Conservation (phyloP, 495 filamentous ascomycete species). For the Pseudotulostoma volvatum region DNA sequence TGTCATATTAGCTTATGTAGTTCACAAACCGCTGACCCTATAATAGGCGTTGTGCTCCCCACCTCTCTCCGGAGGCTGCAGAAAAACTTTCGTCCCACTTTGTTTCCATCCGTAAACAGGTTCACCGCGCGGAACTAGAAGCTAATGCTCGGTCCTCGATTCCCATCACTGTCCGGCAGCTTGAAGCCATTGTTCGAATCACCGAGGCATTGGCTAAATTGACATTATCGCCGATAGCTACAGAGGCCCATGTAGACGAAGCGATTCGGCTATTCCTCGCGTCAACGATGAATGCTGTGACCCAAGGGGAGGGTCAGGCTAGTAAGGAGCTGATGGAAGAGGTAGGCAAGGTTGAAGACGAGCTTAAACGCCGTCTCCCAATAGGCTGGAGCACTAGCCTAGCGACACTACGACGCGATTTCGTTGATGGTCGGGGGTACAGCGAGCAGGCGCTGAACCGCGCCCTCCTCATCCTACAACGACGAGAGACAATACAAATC, state of each 20-base stretch:
- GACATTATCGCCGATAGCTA: constrained; percentile 66
- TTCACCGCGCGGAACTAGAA: constrained; percentile 76
- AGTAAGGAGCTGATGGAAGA: constrained; percentile 84
- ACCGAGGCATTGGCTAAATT: constrained; percentile 92
- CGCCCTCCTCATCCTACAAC: constrained; percentile 70
- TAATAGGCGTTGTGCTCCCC: constrained; percentile 71
- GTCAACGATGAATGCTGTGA: constrained; percentile 94
- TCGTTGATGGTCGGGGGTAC: constrained; percentile 78
- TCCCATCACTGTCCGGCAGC: constrained; percentile 92
- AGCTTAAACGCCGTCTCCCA: constrained; percentile 72
- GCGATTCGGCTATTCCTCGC: constrained; percentile 95
- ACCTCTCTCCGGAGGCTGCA: constrained; percentile 78
- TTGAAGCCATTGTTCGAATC: constrained; percentile 95
- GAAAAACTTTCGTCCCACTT: constrained; percentile 97
- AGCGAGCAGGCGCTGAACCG: constrained; percentile 71
- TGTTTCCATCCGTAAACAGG: constrained; percentile 85
- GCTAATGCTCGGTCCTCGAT: constrained; percentile 80
- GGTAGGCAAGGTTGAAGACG: constrained; percentile 73
- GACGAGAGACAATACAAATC: constrained; percentile 82
- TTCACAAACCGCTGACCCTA: neutral
- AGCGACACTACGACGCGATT: constrained; percentile 70
- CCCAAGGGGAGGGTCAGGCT: constrained; percentile 66
- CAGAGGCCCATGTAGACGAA: constrained; percentile 87
- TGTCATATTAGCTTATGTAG: too few species aligned
- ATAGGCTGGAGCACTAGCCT: constrained; percentile 92